These are phyloP conservation scores for Cornus suecica DNA, from an alignment of 148 eudicot genomes.

Conservation along the genomic window DNA sequence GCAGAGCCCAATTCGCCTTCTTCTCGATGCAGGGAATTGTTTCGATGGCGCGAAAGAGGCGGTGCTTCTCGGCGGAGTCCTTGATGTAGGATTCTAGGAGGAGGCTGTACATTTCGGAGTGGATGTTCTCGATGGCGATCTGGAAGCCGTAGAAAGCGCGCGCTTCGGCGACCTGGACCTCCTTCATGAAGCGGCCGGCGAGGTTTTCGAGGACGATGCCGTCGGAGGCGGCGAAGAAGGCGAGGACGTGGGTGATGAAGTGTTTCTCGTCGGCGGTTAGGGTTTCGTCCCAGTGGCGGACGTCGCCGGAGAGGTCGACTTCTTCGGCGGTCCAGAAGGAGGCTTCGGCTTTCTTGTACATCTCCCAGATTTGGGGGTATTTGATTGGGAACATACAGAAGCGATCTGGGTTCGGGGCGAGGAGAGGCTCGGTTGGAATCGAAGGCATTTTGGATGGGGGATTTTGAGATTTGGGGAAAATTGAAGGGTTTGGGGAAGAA, in stretches of 20 bases:
- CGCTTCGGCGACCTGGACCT: conserved; percentile 60
- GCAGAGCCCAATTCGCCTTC: conserved; percentile 26
- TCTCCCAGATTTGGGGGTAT: conserved; percentile 65
- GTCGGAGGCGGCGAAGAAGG: conserved; percentile 73
- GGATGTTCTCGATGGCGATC: conserved; percentile 63
- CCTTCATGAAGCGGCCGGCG: conserved; percentile 60
- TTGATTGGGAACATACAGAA: conserved; percentile 71
- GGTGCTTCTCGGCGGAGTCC: conserved; percentile 27
- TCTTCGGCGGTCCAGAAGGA: conserved; percentile 77
- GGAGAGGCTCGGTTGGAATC: conserved; percentile 32
- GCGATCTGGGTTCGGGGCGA: conserved; percentile 57
- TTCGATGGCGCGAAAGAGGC: conserved; percentile 20
- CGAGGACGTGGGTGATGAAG: conserved; percentile 82
- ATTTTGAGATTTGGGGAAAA: no score
- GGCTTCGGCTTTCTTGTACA: conserved; percentile 77
- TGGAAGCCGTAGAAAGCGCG: conserved; percentile 64
- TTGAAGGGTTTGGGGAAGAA: background rate
- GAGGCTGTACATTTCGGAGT: conserved; percentile 60
- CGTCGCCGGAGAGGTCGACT: conserved; percentile 52
- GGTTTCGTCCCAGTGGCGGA: conserved; percentile 51
- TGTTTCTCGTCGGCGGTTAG: conserved; percentile 60
- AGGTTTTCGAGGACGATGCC: conserved; percentile 66
- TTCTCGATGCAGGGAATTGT: conserved; percentile 21
- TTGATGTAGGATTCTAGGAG: conserved; percentile 49
- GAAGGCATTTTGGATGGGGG: conserved; percentile 35